Evolutionary conservation across 2,329 filamentous ascomycete species (phyloP), one percentile per base, ranked within the genome.

Genomic region (Pleoardoris graminearum): DNA sequence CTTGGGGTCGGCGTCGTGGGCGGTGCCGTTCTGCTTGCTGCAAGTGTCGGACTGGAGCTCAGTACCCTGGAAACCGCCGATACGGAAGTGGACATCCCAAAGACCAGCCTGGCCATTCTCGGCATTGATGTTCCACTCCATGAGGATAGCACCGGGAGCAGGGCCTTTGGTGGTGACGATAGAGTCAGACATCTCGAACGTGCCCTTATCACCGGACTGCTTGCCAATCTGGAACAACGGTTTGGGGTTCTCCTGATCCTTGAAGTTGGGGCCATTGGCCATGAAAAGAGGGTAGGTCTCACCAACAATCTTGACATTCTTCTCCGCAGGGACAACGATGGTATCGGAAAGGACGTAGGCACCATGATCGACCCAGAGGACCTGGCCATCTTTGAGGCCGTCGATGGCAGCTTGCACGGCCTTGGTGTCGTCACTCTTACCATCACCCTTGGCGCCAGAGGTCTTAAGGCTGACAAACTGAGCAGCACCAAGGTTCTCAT

Each of bases 51-150:
- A 88, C 75, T 95, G 90, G 14, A 97, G 82, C 59, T 89, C 76
- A 23, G 92, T 95, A 54, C 93, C 93, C 4, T 89, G 87, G 49
- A 87, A 86, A 37, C 94, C 94, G 64, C 91, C 93, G 63, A 99
- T 84, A 68, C 94, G 90, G 77, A 94, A 88, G 79, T 99, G 94
- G n/a, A 92, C 87, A 67, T 99, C 94, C 90, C 92, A 99, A 75
- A 97, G 86, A 57, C 85, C 93, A 17, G 86, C 86, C 1, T 85
- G 83, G 41, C 90, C 91, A 52, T 86, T 81, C 74, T 79, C 61
- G 3, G 81, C 71, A 37, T 84, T 85, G 36, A 96, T 79, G 75
- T 97, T 97, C 89, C 91, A 97, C 73, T 97, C 84, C 77, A 97
- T 85, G 69, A 97, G 82, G 67, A 96, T 90, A 16, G 91, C 93